Evolutionary conservation across 2,329 filamentous ascomycete genomes (phyloP).

Genomic region (Bipolaris oryzae): DNA sequence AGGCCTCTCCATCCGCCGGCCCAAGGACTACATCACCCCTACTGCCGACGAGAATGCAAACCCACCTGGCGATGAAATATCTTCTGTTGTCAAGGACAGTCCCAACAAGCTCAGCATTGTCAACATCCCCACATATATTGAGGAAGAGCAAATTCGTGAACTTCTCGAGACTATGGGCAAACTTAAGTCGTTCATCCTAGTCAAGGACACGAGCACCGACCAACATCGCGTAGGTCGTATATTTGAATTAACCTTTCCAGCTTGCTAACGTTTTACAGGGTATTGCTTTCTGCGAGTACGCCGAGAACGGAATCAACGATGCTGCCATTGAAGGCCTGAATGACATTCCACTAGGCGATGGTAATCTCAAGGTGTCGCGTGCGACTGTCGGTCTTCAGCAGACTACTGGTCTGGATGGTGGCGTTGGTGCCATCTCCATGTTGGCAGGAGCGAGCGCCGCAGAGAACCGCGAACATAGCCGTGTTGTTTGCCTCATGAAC

Average conservation of each 20-base stretch:
- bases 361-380: conserved; percentile 81
- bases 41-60: conserved; percentile 67
- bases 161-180: conserved; percentile 89
- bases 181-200: conserved; percentile 87
- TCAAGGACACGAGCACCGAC: conserved; percentile 83
- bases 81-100: conserved; percentile 83
- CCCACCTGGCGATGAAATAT: conserved; percentile 73
- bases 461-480: conserved; percentile 73
- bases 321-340: conserved; percentile 90
- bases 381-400: conserved; percentile 96
- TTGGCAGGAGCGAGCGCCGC: conserved; percentile 86
- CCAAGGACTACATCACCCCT: conserved; percentile 97
- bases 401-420: conserved; percentile 88
- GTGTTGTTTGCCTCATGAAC: conserved; percentile 91
- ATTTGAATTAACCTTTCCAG: neutral
- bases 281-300: conserved; percentile 95
- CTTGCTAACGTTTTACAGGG: conserved; percentile 62
- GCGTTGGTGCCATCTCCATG: conserved; percentile 97
- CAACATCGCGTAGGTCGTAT: conserved; percentile 75
- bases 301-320: conserved; percentile 75
- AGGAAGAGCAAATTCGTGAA: conserved; percentile 89
- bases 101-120: conserved; percentile 94
- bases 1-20: conserved; percentile 78
- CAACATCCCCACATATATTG: conserved; percentile 86
- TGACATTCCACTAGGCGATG: conserved; percentile 89